Percentiles rank a stretch among this genome's conserved stretches.
These are phyloP conservation scores for Lumnitzera littorea DNA, from an alignment of 345 rosid genomes.

Conservation along the genomic window DNA sequence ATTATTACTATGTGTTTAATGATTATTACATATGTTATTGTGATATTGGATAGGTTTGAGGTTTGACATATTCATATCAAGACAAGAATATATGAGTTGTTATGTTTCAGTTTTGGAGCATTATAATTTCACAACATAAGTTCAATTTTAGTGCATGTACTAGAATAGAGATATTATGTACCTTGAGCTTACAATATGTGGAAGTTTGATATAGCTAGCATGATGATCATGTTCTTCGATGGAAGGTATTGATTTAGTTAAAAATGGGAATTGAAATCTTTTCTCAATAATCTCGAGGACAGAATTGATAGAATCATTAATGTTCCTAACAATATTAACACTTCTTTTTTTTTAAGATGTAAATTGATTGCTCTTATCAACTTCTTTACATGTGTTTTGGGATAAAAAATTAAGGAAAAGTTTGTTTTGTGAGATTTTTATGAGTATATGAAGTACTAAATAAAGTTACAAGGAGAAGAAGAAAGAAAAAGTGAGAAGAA, in stretches of 20 bases:
- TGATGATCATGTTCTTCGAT: slow-evolving; percentile 61
- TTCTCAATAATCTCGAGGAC: slow-evolving; percentile 23
- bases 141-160: neutral
- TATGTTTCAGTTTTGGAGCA: too few species aligned
- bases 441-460: slow-evolving; percentile 7
- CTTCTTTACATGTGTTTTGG: slow-evolving; percentile 33
- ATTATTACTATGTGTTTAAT: too few species aligned
- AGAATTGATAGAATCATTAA: neutral
- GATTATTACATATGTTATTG: too few species aligned
- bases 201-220: slow-evolving; percentile 74
- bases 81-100: too few species aligned
- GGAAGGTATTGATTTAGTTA: slow-evolving; percentile 21
- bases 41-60: too few species aligned
- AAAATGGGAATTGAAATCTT: slow-evolving; percentile 23
- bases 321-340: slow-evolving; percentile 20
- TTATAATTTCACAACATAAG: too few species aligned
- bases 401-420: slow-evolving; percentile 5
- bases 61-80: too few species aligned
- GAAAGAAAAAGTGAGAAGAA: too few species aligned
- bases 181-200: slow-evolving; percentile 65
- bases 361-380: slow-evolving; percentile 52
- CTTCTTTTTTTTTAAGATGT: slow-evolving; percentile 25
- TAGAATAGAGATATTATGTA: slow-evolving; percentile 3
- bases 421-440: too few species aligned
- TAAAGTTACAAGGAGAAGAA: neutral